Conservation (phyloP, 768 basidiomycete species). For the Suillus subaureus region DNA sequence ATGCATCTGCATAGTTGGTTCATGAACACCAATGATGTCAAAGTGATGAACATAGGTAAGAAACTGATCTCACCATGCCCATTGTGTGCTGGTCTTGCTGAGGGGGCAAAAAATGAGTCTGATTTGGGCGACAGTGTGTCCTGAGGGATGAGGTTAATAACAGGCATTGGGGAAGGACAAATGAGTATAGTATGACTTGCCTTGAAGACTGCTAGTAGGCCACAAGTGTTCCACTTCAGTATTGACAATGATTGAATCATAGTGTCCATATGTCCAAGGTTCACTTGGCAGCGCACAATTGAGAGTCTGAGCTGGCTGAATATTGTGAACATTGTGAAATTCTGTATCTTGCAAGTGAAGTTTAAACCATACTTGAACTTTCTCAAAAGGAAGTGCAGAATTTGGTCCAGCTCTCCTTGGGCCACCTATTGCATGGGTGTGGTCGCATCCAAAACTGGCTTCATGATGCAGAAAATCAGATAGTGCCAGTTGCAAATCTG, state of each 20-base stretch:
- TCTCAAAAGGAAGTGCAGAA: constrained; percentile 1
- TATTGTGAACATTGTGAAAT: no score
- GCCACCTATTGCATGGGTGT: no score
- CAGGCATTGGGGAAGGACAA: no score
- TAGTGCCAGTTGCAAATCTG: not conserved
- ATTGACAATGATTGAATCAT: constrained; percentile 4
- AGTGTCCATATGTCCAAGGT: not conserved
- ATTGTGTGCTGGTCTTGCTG: not conserved
- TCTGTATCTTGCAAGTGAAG: not conserved
- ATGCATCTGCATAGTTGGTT: not conserved
- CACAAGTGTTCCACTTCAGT: not conserved
- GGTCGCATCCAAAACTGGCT: no score
- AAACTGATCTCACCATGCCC: constrained; percentile 3
- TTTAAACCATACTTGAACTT: constrained; percentile 13
- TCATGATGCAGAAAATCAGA: not conserved
- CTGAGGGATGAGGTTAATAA: no score
- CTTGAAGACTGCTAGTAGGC: constrained; percentile 8
- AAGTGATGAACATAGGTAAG: constrained; percentile 22
- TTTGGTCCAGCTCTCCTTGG: no score
- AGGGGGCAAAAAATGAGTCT: not conserved
- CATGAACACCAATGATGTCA: no score
- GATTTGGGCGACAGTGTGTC: no score
- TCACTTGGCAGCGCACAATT: not conserved
- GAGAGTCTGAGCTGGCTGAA: no score
- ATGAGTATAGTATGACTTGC: not conserved